Percentiles rank a stretch among this genome's conserved stretches.
Conservation (phyloP, 2,329 filamentous ascomycete genomes). For the Trematosphaeria pertusa region DNA sequence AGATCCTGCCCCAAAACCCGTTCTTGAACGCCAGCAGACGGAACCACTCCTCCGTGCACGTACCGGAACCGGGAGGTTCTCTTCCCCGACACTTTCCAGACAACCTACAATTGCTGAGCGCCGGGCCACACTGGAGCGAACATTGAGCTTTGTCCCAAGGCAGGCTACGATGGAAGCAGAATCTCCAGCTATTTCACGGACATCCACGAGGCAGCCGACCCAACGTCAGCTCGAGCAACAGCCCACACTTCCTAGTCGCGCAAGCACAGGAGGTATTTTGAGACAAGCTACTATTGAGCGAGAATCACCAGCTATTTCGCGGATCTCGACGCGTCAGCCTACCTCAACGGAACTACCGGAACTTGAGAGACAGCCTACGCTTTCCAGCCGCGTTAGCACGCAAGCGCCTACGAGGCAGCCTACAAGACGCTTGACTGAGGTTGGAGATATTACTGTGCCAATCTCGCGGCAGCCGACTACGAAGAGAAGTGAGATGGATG, state of each 20-base stretch:
- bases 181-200: conserved; percentile 2
- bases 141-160: not conserved
- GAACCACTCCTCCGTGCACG: too few relatives aligned
- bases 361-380: not conserved
- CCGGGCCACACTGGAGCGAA: conserved; percentile 7
- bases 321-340: not conserved
- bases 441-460: not conserved
- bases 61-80: not conserved
- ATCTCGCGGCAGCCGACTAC: not conserved
- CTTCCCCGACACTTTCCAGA: conserved; percentile 1
- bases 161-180: not conserved
- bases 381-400: not conserved
- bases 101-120: conserved; percentile 10
- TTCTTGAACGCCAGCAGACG: not conserved
- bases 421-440: conserved; percentile 5
- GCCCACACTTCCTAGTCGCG: not conserved
- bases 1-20: not conserved
- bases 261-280: not conserved
- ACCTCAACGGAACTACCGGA: not conserved
- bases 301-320: not conserved
- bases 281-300: not conserved
- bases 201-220: not conserved
- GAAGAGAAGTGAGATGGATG: not conserved
- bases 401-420: conserved; percentile 1
- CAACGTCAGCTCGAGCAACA: not conserved